phyloP scores from a whole-genome alignment of 176 grass and related monocot genomes.

The Musa itinerans region DNA sequence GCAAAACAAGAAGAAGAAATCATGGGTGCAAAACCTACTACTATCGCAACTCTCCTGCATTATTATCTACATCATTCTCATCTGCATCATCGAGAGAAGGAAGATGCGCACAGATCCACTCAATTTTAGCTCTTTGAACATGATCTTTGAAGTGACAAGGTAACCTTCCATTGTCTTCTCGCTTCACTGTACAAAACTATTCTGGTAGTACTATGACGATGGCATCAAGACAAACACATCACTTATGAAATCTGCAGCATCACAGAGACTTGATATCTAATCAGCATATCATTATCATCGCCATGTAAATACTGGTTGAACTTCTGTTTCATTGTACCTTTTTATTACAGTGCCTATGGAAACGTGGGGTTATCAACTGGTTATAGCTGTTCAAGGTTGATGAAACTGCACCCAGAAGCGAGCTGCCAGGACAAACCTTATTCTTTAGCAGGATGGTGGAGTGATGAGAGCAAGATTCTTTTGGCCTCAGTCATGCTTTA shows the following conservation, averaged over 20 bases:
- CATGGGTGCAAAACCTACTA: slow-evolving; percentile 13
- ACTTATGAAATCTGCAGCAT: too few species aligned
- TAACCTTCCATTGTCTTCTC: not conserved
- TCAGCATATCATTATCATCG: too few species aligned
- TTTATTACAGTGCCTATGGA: slow-evolving; percentile 44
- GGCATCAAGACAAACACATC: too few species aligned
- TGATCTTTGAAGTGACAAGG: slow-evolving; percentile 76
- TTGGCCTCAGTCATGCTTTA: slow-evolving; percentile 57
- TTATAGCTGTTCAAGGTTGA: slow-evolving; percentile 55
- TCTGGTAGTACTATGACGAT: too few species aligned
- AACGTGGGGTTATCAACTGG: slow-evolving; percentile 71
- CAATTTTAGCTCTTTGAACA: slow-evolving; percentile 73
- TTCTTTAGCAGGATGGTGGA: slow-evolving; percentile 66
- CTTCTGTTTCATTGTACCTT: not conserved
- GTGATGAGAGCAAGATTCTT: slow-evolving; percentile 56
- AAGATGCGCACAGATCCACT: slow-evolving; percentile 46
- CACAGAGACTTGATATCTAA: too few species aligned
- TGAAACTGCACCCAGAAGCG: slow-evolving; percentile 20
- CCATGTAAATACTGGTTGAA: too few species aligned
- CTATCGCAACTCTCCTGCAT: slow-evolving; percentile 26
- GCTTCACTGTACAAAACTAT: too few species aligned
- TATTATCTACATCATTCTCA: slow-evolving; percentile 24
- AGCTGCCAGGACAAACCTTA: slow-evolving; percentile 44
- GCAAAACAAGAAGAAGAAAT: slow-evolving; percentile 13
- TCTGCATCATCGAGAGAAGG: slow-evolving; percentile 62